A percentile compares a stretch with the other conserved stretches of the same genome.
Conservation (phyloP, 768 basidiomycete genomes). For the Mycena albidolilacea region DNA sequence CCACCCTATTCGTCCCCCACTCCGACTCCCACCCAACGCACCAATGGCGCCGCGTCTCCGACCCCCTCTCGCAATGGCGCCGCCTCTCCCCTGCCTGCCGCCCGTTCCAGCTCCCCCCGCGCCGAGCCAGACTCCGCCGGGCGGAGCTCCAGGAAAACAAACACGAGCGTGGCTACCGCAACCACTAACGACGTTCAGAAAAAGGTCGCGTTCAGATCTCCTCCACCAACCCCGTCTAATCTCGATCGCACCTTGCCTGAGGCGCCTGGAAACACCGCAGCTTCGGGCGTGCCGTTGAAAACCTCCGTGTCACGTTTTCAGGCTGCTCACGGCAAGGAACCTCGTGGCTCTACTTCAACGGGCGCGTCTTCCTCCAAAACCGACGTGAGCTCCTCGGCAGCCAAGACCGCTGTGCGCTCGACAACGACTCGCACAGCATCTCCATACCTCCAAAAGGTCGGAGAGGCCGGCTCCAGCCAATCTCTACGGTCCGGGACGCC, state of each 20-base stretch:
- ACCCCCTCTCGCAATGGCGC: conserved; percentile 31
- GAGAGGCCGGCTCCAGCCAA: conserved; percentile 67
- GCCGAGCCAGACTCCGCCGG: conserved; percentile 48
- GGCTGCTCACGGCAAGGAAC: conserved; percentile 78
- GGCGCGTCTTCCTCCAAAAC: conserved; percentile 76
- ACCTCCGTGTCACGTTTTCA: conserved; percentile 85
- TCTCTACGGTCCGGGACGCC: conserved; percentile 88
- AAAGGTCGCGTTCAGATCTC: conserved; percentile 91
- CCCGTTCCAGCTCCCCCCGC: conserved; percentile 41
- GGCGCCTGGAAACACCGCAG: conserved; percentile 52
- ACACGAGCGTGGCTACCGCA: conserved; percentile 45
- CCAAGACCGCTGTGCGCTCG: conserved; percentile 58
- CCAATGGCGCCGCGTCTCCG: conserved; percentile 35
- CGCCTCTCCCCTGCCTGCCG: conserved; percentile 35
- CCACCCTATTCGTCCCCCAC: conserved; percentile 53
- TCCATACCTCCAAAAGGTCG: conserved; percentile 69
- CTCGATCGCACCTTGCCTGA: conserved; percentile 70
- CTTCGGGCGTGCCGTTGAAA: conserved; percentile 62
- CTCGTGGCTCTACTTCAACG: conserved; percentile 76
- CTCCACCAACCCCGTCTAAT: conserved; percentile 77
- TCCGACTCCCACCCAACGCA: conserved; percentile 50
- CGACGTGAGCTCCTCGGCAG: conserved; percentile 61
- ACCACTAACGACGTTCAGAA: conserved; percentile 72
- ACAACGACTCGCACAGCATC: conserved; percentile 76
- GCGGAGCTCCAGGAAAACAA: conserved; percentile 56